Conservation (phyloP, 2,329 filamentous ascomycete species). For the Penicillium thymicola region DNA sequence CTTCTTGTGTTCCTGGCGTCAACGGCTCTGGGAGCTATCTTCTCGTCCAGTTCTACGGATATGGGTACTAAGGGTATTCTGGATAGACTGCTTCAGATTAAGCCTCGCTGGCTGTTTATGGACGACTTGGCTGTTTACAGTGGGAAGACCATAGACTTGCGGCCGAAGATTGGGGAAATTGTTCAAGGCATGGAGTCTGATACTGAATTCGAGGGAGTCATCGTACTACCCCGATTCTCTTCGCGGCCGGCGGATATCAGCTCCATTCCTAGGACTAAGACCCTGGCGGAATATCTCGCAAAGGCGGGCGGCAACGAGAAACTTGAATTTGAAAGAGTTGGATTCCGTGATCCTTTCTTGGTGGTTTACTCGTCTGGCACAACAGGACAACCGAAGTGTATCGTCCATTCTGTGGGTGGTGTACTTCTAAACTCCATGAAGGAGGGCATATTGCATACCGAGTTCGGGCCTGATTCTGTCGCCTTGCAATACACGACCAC, state of each 20-base stretch:
- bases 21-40: slow-evolving; percentile 68
- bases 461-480: slow-evolving; percentile 43
- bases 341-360: slow-evolving; percentile 71
- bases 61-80: slow-evolving; percentile 78
- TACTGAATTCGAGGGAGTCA: slow-evolving; percentile 54
- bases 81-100: slow-evolving; percentile 70
- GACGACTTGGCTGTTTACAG: slow-evolving; percentile 80
- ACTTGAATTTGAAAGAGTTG: slow-evolving; percentile 57
- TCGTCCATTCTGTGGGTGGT: slow-evolving; percentile 64
- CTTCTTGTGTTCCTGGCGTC: slow-evolving; percentile 68
- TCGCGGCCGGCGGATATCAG: slow-evolving; percentile 11
- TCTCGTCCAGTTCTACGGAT: slow-evolving; percentile 74
- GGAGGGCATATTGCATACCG: slow-evolving; percentile 56
- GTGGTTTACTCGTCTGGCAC: slow-evolving; percentile 78
- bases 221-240: slow-evolving; percentile 14
- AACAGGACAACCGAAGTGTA: slow-evolving; percentile 80
- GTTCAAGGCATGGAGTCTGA: slow-evolving; percentile 61
- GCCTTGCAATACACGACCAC: slow-evolving; percentile 64
- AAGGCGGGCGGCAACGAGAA: slow-evolving; percentile 26
- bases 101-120: slow-evolving; percentile 77
- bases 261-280: slow-evolving; percentile 5
- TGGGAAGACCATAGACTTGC: slow-evolving; percentile 68
- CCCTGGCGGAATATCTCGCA: slow-evolving; percentile 9
- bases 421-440: slow-evolving; percentile 48
- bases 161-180: slow-evolving; percentile 67